phyloP scores from a whole-genome alignment of 768 basidiomycete genomes.

The Lactarius deliciosus region DNA sequence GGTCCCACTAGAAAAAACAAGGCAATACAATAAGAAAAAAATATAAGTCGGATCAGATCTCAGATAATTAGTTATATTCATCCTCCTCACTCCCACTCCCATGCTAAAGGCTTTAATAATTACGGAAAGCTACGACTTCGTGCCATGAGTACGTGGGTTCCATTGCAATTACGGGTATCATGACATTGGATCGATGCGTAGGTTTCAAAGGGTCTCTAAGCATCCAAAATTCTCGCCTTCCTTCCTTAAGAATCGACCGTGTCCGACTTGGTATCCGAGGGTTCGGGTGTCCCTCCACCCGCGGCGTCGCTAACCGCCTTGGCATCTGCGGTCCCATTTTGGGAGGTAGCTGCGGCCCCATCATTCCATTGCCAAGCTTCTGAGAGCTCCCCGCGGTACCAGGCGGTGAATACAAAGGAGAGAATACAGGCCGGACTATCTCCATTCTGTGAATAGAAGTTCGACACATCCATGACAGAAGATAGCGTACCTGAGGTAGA shows the following conservation, averaged over 20 bases:
- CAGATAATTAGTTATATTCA: not conserved
- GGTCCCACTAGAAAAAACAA: not conserved
- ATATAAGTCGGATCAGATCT: not conserved
- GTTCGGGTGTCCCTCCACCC: slow-evolving; percentile 12
- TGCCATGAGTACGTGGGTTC: not conserved
- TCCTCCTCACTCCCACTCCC: not conserved
- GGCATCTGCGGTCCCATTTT: slow-evolving; percentile 29
- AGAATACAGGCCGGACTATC: slow-evolving; percentile 73
- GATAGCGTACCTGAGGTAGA: slow-evolving; percentile 76
- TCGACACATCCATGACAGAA: not conserved
- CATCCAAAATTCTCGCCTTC: slow-evolving; percentile 13
- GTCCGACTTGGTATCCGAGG: slow-evolving; percentile 13
- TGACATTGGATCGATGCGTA: not conserved
- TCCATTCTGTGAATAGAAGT: slow-evolving; percentile 8
- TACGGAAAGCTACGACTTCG: not conserved
- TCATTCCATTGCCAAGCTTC: slow-evolving; percentile 76
- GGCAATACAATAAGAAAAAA: not conserved
- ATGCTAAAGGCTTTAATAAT: not conserved
- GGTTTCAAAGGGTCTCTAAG: not conserved
- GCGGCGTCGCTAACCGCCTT: slow-evolving; percentile 15
- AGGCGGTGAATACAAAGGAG: slow-evolving; percentile 60
- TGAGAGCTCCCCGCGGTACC: slow-evolving; percentile 63
- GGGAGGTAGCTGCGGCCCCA: slow-evolving; percentile 35
- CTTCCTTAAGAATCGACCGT: slow-evolving; percentile 3
- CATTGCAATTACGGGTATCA: not conserved